Evolutionary conservation across 768 basidiomycete genomes (phyloP).

Genomic region (Polyporus arcularius): DNA sequence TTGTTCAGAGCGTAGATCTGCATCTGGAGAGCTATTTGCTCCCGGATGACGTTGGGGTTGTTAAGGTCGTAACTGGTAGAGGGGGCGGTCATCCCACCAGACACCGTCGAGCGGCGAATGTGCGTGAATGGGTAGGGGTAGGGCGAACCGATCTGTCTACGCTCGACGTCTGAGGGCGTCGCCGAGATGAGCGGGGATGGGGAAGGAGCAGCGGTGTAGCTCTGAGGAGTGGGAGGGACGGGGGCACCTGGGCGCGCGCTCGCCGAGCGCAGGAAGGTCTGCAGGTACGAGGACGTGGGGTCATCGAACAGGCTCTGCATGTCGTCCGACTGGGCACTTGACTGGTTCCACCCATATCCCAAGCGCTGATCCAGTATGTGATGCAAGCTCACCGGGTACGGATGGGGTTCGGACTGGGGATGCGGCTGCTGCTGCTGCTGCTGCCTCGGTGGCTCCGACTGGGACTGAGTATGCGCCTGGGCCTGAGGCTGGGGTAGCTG

Average conservation of each 20-base stretch:
- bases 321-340: slow-evolving; percentile 50
- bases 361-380: slow-evolving; percentile 17
- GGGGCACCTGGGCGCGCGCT: slow-evolving; percentile 66
- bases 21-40: slow-evolving; percentile 75
- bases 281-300: slow-evolving; percentile 58
- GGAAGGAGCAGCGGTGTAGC: slow-evolving; percentile 71
- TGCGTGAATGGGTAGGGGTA: slow-evolving; percentile 80
- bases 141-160: slow-evolving; percentile 59
- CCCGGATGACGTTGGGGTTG: slow-evolving; percentile 55
- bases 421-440: slow-evolving; percentile 8
- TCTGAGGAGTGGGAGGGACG: slow-evolving; percentile 78
- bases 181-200: slow-evolving; percentile 66
- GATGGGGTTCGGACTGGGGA: slow-evolving; percentile 18
- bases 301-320: slow-evolving; percentile 61
- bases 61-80: slow-evolving; percentile 41
- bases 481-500: slow-evolving; percentile 5
- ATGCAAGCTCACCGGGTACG: background rate
- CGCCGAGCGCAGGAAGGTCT: slow-evolving; percentile 56
- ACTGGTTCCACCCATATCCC: slow-evolving; percentile 28
- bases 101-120: slow-evolving; percentile 54
- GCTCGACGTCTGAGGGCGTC: slow-evolving; percentile 42
- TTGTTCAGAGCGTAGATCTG: slow-evolving; percentile 77
- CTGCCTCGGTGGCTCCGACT: background rate
- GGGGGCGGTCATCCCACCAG: slow-evolving; percentile 37
- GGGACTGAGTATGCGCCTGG: slow-evolving; percentile 4